A percentile compares a stretch with the other conserved stretches of the same genome.
Conservation (phyloP, 1,139 yeast species). For the Suhomyces wounanorum region DNA sequence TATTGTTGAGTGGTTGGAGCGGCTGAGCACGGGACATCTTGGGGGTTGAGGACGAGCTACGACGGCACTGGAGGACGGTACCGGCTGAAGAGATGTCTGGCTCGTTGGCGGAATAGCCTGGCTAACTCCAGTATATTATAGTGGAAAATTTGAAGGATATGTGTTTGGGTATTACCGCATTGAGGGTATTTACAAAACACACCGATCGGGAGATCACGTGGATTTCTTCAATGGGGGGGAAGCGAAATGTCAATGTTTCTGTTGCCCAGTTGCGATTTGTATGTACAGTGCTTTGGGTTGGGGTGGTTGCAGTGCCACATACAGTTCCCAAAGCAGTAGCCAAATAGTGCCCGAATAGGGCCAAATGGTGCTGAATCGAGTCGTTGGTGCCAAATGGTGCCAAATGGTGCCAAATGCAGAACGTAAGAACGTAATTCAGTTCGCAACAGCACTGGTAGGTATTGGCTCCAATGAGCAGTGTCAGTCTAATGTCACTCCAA, state of each 20-base stretch:
- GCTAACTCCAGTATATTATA: slow-evolving; percentile 8
- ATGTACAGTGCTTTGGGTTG: too few species aligned
- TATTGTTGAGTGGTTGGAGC: slow-evolving; percentile 50
- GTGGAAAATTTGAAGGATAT: slow-evolving; percentile 11
- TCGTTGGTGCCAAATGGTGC: too few species aligned
- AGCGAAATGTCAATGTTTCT: neutral
- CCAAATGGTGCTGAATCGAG: too few species aligned
- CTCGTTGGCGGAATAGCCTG: slow-evolving; percentile 7
- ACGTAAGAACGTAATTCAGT: too few species aligned
- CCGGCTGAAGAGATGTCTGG: slow-evolving; percentile 12
- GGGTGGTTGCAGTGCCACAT: too few species aligned
- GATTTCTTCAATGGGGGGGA: slow-evolving; percentile 7
- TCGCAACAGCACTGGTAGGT: too few species aligned
- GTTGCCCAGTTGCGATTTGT: too few species aligned
- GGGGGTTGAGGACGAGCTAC: neutral
- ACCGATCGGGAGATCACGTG: slow-evolving; percentile 15
- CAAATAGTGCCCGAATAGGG: too few species aligned
- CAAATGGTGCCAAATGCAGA: too few species aligned
- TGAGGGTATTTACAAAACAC: slow-evolving; percentile 16
- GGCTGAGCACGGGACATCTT: slow-evolving; percentile 42
- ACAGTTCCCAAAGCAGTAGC: too few species aligned
- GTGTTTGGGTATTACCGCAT: slow-evolving; percentile 19
- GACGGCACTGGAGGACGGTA: slow-evolving; percentile 5
- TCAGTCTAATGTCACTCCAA: too few species aligned
- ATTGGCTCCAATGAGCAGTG: too few species aligned